Evolutionary conservation across 202 grass and related monocot species (phyloP).

Genomic region (Schoenoplectus triqueter): DNA sequence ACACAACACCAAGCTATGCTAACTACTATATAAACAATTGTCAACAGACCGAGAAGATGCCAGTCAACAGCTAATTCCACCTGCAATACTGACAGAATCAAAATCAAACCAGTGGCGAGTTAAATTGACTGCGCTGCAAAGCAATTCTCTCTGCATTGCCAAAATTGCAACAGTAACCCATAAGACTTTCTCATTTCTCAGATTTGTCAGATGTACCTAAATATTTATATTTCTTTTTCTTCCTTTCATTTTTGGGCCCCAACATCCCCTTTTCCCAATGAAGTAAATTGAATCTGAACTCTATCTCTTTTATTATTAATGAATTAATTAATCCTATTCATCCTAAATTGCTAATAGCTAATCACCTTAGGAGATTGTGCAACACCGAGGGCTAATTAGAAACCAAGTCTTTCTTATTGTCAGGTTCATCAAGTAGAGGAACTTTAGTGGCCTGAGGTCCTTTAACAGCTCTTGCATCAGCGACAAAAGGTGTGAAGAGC

Average conservation of each 20-base stretch:
- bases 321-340: neutral
- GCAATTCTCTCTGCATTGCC: neutral
- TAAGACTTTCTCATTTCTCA: neutral
- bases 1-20: neutral
- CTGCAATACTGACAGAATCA: too few relatives aligned
- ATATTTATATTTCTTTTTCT: neutral
- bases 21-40: neutral
- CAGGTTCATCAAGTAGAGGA: constrained; percentile 14
- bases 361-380: neutral
- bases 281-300: neutral
- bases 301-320: neutral
- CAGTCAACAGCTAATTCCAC: too few relatives aligned
- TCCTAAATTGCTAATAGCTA: neutral
- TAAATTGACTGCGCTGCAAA: too few relatives aligned
- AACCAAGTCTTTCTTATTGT: neutral
- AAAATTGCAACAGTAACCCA: neutral
- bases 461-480: neutral
- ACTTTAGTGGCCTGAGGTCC: neutral
- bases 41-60: too few relatives aligned
- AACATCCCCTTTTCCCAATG: too few relatives aligned
- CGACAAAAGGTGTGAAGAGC: constrained; percentile 38
- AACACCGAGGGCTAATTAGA: neutral
- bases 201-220: neutral
- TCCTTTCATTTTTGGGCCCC: neutral
- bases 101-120: too few relatives aligned